Conservation (phyloP, 1,284 basidiomycete species). For the Retiboletus fuscus region DNA sequence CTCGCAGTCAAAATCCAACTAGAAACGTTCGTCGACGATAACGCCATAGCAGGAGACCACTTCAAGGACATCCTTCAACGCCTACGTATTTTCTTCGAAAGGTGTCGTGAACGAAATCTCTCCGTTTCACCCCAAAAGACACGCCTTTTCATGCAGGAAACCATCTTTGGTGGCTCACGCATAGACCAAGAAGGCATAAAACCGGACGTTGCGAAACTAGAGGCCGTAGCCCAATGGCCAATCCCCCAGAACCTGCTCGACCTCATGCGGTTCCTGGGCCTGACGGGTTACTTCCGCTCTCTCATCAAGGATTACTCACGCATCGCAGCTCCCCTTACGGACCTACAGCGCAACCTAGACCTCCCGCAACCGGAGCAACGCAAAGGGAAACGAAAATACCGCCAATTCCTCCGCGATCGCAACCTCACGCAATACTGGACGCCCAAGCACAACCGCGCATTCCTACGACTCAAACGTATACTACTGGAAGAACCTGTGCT, state of each 20-base stretch:
- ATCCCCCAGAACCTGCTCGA: not conserved
- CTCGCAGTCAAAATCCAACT: no score
- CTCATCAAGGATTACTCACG: constrained; percentile 11
- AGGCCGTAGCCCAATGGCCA: constrained; percentile 22
- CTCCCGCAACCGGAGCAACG: no score
- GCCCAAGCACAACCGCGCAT: not conserved
- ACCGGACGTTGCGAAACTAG: constrained; percentile 15
- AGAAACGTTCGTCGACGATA: no score
- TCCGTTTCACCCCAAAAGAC: constrained; percentile 4
- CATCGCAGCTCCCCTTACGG: no score
- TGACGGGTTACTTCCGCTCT: constrained; percentile 24
- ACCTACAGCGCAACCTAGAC: no score
- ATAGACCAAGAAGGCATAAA: constrained; percentile 14
- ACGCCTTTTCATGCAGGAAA: not conserved
- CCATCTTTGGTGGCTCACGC: not conserved
- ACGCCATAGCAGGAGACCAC: no score
- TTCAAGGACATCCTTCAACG: no score
- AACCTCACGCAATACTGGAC: not conserved
- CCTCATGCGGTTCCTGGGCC: constrained; percentile 22
- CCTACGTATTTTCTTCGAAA: no score
- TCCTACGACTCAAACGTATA: constrained; percentile 11
- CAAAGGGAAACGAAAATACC: no score
- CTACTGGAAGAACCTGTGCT: not conserved
- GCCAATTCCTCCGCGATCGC: not conserved
- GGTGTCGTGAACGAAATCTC: not conserved